Base-by-base conservation (phyloP, 306 rosid genomes). In the Comarum palustre region DNA sequence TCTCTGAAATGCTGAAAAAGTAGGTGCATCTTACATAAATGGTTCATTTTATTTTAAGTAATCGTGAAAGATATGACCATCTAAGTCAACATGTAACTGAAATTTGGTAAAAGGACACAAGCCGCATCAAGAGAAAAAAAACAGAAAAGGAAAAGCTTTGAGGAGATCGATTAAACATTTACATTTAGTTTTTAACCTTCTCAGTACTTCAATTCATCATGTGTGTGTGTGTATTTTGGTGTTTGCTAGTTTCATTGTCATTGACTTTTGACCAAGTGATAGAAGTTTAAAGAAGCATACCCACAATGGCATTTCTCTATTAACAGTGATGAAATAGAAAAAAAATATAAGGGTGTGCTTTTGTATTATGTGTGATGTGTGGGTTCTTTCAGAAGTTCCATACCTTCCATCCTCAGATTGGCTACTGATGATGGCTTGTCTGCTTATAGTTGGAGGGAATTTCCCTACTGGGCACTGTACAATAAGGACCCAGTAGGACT, bases 1-100 rank as follows among this genome's bases (percentile, higher is more conserved):
- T 93, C 77, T 71, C 69, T 47, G 89, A 84, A 66, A 87, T 85
- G 96, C 80, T 93, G 85, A 86, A 93, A 75, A 90, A 87, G 98
- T 93, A 86, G 69, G 96, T 86, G 62, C 73, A 24, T 65, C 32
- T 67, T 61, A 25, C 12, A 38, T 29, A 8, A 22, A 2, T 39
- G 69, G 2, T 60, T 16, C 14, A 5, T 41, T 36, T 17, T 67
- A 17, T 20, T 51, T 22, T 14, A 19, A 14, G 20, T 20, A 36
- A 22, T 10, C 8, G 19, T 34, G 62, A 50, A 34, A 66, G 20
- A 54, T 13, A 51, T 20, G 57, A 62, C 39, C 36, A 47, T 7
- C 27, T 8, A 31, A 34, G 17, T 20, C 4, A 12, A 9, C n/a
- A 27, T 52, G 63, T 36, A 36, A 51, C 25, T 69, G 19, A 51